Percentiles rank a stretch among this genome's conserved stretches.
phyloP scores from a whole-genome alignment of 2,329 filamentous ascomycete genomes.

The Fusarium drepaniforme region DNA sequence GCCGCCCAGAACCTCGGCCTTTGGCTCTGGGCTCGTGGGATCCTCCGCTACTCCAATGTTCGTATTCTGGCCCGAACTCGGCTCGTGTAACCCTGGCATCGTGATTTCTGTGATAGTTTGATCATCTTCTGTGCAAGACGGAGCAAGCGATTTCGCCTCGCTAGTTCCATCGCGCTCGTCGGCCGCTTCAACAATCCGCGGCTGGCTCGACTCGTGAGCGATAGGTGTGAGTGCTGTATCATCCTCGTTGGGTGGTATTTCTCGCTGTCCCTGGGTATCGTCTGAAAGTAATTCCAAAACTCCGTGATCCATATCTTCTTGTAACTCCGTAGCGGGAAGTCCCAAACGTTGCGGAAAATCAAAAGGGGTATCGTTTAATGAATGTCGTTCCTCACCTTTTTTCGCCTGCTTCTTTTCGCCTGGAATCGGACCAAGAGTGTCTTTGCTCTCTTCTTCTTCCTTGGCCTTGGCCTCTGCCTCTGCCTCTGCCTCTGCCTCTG shows the following conservation, averaged over 20 bases:
- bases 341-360: constrained; percentile 49
- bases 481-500: constrained; percentile 1
- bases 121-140: constrained; percentile 17
- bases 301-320: constrained; percentile 41
- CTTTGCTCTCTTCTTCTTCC: constrained; percentile 53
- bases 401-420: constrained; percentile 51
- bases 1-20: constrained; percentile 20
- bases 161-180: constrained; percentile 9
- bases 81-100: constrained; percentile 34
- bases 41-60: constrained; percentile 19
- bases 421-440: constrained; percentile 54
- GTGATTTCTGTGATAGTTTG: constrained; percentile 35
- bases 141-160: background rate
- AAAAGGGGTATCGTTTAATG: constrained; percentile 54
- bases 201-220: constrained; percentile 25
- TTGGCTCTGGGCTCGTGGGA: constrained; percentile 17
- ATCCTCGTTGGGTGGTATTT: constrained; percentile 34
- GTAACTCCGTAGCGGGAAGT: constrained; percentile 43
- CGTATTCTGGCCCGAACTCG: constrained; percentile 18
- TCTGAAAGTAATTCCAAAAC: constrained; percentile 46
- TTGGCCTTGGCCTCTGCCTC: constrained; percentile 35
- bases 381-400: constrained; percentile 59
- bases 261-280: constrained; percentile 41
- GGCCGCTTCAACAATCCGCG: constrained; percentile 19
- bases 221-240: constrained; percentile 39